Percentiles rank a stretch among this genome's conserved stretches.
Conservation (phyloP, 257 asterid genomes). For the Solanum pimpinellifolium region DNA sequence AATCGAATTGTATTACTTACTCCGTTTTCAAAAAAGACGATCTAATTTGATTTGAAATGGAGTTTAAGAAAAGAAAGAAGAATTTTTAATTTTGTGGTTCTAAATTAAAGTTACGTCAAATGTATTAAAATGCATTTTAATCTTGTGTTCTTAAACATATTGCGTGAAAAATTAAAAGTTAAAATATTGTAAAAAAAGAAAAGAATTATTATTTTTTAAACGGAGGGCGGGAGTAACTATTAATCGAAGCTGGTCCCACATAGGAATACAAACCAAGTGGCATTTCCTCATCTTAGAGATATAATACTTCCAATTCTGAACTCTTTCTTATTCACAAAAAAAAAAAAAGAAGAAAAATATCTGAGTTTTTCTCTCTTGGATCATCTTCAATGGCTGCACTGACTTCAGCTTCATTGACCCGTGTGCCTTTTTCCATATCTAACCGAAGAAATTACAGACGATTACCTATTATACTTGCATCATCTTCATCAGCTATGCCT, state of each 20-base stretch:
- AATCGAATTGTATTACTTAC: too few species aligned
- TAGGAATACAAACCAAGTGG: background rate
- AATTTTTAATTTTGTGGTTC: too few species aligned
- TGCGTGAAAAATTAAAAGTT: too few species aligned
- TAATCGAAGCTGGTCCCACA: background rate
- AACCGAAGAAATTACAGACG: slow-evolving; percentile 9
- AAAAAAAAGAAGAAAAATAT: background rate
- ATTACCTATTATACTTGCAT: slow-evolving; percentile 15
- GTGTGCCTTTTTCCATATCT: slow-evolving; percentile 22
- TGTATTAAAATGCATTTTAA: too few species aligned
- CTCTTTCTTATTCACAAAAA: background rate
- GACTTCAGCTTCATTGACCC: slow-evolving; percentile 17
- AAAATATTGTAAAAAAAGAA: too few species aligned
- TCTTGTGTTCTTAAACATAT: too few species aligned
- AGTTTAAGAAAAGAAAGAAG: too few species aligned
- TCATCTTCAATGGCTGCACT: slow-evolving; percentile 43
- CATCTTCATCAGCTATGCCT: slow-evolving; percentile 26
- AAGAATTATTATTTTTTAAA: too few species aligned
- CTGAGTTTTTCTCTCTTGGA: background rate
- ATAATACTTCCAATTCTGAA: background rate
- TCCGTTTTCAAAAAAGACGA: too few species aligned
- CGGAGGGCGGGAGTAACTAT: too few species aligned
- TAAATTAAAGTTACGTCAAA: too few species aligned
- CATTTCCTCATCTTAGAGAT: background rate
- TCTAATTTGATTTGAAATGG: too few species aligned